phyloP scores from a whole-genome alignment of 257 asterid species.

The Penstemon davidsonii region DNA sequence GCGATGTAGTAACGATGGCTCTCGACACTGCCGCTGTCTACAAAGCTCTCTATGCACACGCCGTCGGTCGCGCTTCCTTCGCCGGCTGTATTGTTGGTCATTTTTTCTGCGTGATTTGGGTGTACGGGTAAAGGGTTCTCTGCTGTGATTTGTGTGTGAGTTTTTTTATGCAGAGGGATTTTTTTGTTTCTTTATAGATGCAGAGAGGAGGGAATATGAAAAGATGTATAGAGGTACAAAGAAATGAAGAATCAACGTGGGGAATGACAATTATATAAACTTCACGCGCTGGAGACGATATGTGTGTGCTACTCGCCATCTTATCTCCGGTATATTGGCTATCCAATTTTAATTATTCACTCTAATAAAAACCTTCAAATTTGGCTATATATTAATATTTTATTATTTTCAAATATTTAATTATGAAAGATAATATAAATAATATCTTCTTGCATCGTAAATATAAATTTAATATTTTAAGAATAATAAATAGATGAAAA shows the following conservation, averaged over 20 bases:
- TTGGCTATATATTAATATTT: too few relatives aligned
- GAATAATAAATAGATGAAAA: too few relatives aligned
- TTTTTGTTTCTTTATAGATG: not conserved
- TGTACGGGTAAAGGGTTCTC: not conserved
- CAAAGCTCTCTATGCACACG: slow-evolving; percentile 38
- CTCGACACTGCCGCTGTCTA: slow-evolving; percentile 35
- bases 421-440: too few relatives aligned
- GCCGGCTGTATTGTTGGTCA: slow-evolving; percentile 17
- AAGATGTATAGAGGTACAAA: slow-evolving; percentile 15
- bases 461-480: too few relatives aligned
- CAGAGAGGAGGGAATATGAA: slow-evolving; percentile 2
- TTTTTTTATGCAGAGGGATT: not conserved
- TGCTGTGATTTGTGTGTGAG: not conserved
- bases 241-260: slow-evolving; percentile 18
- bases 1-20: slow-evolving; percentile 43
- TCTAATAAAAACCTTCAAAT: too few relatives aligned
- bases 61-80: not conserved
- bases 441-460: too few relatives aligned
- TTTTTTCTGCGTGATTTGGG: not conserved
- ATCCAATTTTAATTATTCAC: too few relatives aligned
- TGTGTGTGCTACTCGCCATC: not conserved
- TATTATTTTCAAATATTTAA: too few relatives aligned
- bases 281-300: not conserved
- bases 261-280: not conserved
- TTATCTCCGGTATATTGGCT: too few relatives aligned